A percentile compares a stretch with the other conserved stretches of the same genome.
These are phyloP conservation scores for Lachancea sp. DNA, from an alignment of 805 yeast species.

Conservation along the genomic window DNA sequence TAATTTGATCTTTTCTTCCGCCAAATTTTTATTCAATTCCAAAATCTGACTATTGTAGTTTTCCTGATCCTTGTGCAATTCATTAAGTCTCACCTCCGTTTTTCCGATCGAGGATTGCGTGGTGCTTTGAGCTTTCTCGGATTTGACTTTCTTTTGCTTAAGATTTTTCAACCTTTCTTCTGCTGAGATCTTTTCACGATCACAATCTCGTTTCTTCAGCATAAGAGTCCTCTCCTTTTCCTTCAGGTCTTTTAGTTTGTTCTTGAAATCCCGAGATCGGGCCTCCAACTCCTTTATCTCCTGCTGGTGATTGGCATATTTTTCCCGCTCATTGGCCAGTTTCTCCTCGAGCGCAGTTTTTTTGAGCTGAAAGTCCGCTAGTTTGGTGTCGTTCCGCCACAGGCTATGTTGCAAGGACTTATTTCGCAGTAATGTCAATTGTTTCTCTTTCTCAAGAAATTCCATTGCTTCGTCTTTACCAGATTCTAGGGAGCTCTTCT, in stretches of 20 bases:
- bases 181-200: slow-evolving; percentile 55
- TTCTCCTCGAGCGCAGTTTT: slow-evolving; percentile 38
- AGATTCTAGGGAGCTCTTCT: slow-evolving; percentile 54
- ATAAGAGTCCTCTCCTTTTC: slow-evolving; percentile 18
- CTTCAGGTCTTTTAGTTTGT: slow-evolving; percentile 5
- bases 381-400: slow-evolving; percentile 34
- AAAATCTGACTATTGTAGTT: slow-evolving; percentile 41
- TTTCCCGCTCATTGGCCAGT: slow-evolving; percentile 38
- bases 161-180: slow-evolving; percentile 74
- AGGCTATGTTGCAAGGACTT: slow-evolving; percentile 50
- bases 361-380: slow-evolving; percentile 36
- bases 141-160: slow-evolving; percentile 50
- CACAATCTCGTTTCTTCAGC: slow-evolving; percentile 32
- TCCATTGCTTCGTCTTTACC: slow-evolving; percentile 64
- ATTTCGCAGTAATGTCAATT: slow-evolving; percentile 46
- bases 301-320: slow-evolving; percentile 36
- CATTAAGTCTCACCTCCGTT: slow-evolving; percentile 41
- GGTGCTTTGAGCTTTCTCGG: slow-evolving; percentile 45
- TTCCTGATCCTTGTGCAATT: slow-evolving; percentile 39
- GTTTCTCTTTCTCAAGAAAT: slow-evolving; percentile 60
- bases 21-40: slow-evolving; percentile 40
- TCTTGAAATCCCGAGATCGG: slow-evolving; percentile 24
- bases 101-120: slow-evolving; percentile 42
- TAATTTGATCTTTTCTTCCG: slow-evolving; percentile 48
- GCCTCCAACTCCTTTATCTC: slow-evolving; percentile 32